phyloP scores from a whole-genome alignment of 192 early-diverging fungal species.

The Borealophlyctis nickersoniae region DNA sequence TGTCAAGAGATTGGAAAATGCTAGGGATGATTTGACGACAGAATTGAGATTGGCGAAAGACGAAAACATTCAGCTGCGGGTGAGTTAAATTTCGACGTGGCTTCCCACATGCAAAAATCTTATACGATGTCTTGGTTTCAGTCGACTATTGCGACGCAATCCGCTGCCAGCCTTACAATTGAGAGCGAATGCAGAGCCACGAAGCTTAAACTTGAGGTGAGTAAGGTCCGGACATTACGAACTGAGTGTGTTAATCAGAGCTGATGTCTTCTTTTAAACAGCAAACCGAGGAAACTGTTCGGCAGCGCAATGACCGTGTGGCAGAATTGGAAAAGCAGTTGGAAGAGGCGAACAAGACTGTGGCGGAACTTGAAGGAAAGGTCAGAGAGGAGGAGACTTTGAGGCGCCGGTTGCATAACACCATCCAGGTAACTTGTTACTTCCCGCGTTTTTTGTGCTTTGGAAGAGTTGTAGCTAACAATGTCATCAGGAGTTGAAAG shows the following conservation, averaged over 20 bases:
- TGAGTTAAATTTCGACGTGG: slow-evolving; percentile 15
- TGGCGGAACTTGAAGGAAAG: slow-evolving; percentile 55
- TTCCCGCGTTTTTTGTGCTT: not conserved
- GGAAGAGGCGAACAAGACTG: slow-evolving; percentile 30
- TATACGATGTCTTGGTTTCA: slow-evolving; percentile 17
- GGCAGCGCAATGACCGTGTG: slow-evolving; percentile 13
- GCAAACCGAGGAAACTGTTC: slow-evolving; percentile 17
- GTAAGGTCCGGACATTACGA: too few relatives aligned
- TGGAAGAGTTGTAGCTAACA: too few relatives aligned
- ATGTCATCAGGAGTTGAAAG: slow-evolving; percentile 89
- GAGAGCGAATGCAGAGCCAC: slow-evolving; percentile 44
- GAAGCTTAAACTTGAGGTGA: slow-evolving; percentile 27
- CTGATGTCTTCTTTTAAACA: not conserved
- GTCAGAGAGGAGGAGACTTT: slow-evolving; percentile 73
- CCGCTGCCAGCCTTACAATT: slow-evolving; percentile 39
- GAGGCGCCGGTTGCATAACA: slow-evolving; percentile 85
- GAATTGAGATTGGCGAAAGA: slow-evolving; percentile 16
- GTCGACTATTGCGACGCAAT: slow-evolving; percentile 48
- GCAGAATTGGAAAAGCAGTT: slow-evolving; percentile 28
- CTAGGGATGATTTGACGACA: slow-evolving; percentile 2
- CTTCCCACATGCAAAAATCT: not conserved
- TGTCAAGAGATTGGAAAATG: slow-evolving; percentile 23
- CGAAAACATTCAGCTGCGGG: slow-evolving; percentile 5
- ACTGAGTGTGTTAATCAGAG: not conserved
- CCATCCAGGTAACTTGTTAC: slow-evolving; percentile 74